phyloP scores from a whole-genome alignment of 1,139 yeast genomes.

The Wickerhamomyces sp. region DNA sequence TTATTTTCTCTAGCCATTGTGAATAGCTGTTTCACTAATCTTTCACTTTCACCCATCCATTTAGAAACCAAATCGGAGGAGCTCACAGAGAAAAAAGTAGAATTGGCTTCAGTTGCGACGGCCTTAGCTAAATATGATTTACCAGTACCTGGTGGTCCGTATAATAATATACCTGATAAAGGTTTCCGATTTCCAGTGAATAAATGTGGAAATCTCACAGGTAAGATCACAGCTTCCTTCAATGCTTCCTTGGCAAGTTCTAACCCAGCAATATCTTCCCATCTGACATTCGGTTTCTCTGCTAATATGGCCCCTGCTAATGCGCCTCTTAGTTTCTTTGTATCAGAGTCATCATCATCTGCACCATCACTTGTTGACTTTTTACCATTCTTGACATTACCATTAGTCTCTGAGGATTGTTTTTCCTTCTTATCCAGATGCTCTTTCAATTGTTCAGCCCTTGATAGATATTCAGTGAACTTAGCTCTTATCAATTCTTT shows the following conservation, averaged over 20 bases:
- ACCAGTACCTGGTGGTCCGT: conserved; percentile 99
- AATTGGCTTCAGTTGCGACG: conserved; percentile 96
- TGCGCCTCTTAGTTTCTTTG: conserved; percentile 87
- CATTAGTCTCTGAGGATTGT: conserved; percentile 33
- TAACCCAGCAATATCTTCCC: conserved; percentile 97
- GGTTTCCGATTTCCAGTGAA: conserved; percentile 95
- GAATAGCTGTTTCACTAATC: conserved; percentile 90
- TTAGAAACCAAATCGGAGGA: conserved; percentile 93
- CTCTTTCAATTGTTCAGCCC: conserved; percentile 93
- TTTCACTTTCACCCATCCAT: conserved; percentile 99
- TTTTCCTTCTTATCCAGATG: conserved; percentile 65
- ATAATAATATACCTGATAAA: conserved; percentile 82
- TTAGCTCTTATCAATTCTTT: conserved; percentile 86
- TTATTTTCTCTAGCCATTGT: conserved; percentile 94
- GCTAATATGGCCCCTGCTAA: conserved; percentile 87
- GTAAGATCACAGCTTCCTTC: conserved; percentile 95
- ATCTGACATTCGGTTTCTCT: conserved; percentile 88
- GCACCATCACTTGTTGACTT: conserved; percentile 37
- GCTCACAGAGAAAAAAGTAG: conserved; percentile 92
- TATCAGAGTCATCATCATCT: conserved; percentile 77
- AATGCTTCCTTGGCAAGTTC: conserved; percentile 94
- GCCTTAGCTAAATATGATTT: conserved; percentile 96
- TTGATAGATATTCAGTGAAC: conserved; percentile 82
- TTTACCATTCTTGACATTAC: conserved; percentile 45
- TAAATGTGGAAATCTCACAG: conserved; percentile 90